These are phyloP conservation scores for Phytophthora hibernalis DNA, from an alignment of 352 stramenopile species.

Conservation along the genomic window DNA sequence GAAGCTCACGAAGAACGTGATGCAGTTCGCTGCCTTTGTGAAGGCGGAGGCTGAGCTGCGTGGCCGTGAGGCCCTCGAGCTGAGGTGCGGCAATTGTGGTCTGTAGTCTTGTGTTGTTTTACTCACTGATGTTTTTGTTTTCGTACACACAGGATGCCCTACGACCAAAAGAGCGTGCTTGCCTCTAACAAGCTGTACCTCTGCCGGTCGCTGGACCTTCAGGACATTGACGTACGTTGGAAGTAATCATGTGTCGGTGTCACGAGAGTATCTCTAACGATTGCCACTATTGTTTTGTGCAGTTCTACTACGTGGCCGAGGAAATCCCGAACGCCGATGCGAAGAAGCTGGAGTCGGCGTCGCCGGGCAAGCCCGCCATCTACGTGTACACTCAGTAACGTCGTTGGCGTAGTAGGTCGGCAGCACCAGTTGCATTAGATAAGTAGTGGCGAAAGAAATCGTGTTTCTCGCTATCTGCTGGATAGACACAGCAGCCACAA, in stretches of 20 bases:
- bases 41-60: conserved; percentile 94
- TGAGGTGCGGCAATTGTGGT: conserved; percentile 58
- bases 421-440: conserved; percentile 34
- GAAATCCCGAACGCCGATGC: conserved; percentile 73
- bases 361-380: conserved; percentile 86
- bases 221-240: conserved; percentile 70
- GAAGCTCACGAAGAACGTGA: conserved; percentile 94
- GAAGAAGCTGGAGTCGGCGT: conserved; percentile 88
- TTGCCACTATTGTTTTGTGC: conserved; percentile 7
- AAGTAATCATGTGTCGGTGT: conserved; percentile 5
- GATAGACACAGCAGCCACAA: conserved; percentile 20
- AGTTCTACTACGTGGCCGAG: conserved; percentile 85
- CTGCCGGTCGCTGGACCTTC: conserved; percentile 88
- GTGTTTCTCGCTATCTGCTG: conserved; percentile 18
- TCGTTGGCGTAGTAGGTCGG: conserved; percentile 14
- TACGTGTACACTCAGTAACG: conserved; percentile 69
- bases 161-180: conserved; percentile 95
- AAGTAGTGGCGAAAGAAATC: conserved; percentile 9
- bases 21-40: conserved; percentile 97
- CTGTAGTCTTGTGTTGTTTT: conserved; percentile 8
- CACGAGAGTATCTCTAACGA: conserved; percentile 4
- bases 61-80: conserved; percentile 93
- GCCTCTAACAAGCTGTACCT: conserved; percentile 93
- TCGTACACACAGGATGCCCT: conserved; percentile 84
- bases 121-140: conserved; percentile 21